phyloP scores from a whole-genome alignment of 495 filamentous ascomycete genomes.

The Immersiella caudata region DNA sequence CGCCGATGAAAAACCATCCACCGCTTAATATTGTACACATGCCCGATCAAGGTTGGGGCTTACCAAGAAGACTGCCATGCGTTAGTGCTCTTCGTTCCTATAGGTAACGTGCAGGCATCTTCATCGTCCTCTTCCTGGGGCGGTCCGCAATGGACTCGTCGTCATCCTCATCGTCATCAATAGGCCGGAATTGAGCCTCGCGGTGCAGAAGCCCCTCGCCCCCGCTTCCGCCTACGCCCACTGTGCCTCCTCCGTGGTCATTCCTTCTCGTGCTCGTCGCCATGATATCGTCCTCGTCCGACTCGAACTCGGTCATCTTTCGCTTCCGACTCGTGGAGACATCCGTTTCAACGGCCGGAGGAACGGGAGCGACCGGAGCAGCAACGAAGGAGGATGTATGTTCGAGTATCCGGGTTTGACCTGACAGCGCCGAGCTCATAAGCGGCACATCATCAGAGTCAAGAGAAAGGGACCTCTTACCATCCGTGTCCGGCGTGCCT shows the following conservation, averaged over 20 bases:
- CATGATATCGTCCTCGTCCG: slow-evolving; percentile 4
- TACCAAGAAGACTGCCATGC: background rate
- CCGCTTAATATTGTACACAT: background rate
- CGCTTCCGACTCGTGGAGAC: slow-evolving; percentile 17
- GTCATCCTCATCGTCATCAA: slow-evolving; percentile 28
- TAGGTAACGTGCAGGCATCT: slow-evolving; percentile 35
- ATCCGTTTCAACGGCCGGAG: background rate
- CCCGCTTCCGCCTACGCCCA: background rate
- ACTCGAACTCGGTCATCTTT: slow-evolving; percentile 23
- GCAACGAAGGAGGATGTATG: slow-evolving; percentile 8
- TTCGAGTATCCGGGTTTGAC: background rate
- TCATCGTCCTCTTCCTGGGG: slow-evolving; percentile 23
- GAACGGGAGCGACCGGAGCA: background rate
- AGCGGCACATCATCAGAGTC: slow-evolving; percentile 29
- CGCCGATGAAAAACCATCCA: background rate
- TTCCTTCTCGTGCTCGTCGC: background rate
- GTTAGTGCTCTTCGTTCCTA: slow-evolving; percentile 24
- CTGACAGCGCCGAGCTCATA: slow-evolving; percentile 12
- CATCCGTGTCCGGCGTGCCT: background rate
- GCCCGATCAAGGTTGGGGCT: background rate
- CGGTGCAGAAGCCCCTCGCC: slow-evolving; percentile 10
- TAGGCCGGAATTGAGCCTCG: slow-evolving; percentile 25
- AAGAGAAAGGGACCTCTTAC: slow-evolving; percentile 4
- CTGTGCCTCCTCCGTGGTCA: background rate
- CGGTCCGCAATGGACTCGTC: slow-evolving; percentile 21